A percentile compares a stretch with the other conserved stretches of the same genome.
Evolutionary conservation across 805 yeast species (phyloP).

Genomic region (Sugiyamaella americana): DNA sequence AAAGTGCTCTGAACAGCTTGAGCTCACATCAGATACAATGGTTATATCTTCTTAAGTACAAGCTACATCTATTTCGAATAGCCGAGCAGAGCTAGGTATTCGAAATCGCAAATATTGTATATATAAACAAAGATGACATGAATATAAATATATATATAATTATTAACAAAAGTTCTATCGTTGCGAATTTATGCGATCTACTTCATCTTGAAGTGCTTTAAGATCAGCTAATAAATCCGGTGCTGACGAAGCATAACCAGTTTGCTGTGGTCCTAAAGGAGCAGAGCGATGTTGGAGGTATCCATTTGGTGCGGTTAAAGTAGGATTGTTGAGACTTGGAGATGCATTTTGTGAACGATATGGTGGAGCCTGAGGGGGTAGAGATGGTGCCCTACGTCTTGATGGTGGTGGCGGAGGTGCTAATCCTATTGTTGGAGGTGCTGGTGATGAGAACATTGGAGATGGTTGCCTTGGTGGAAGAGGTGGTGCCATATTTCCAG

Average conservation of each 20-base stretch:
- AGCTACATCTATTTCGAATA: too few species aligned
- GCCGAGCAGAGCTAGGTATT: too few species aligned
- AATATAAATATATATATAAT: too few species aligned
- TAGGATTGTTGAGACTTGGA: not conserved
- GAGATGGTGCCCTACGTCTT: constrained; percentile 28
- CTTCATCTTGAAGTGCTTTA: constrained; percentile 63
- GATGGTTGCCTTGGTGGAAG: not conserved
- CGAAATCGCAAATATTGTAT: too few species aligned
- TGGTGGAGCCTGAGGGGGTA: constrained; percentile 26
- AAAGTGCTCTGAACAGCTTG: too few species aligned
- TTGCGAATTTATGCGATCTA: constrained; percentile 42
- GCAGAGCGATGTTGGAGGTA: not conserved
- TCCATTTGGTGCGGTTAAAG: not conserved
- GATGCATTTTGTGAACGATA: not conserved
- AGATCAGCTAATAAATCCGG: constrained; percentile 57
- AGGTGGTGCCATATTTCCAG: not conserved
- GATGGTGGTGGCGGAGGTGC: constrained; percentile 24
- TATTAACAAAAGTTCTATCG: too few species aligned
- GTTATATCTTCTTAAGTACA: too few species aligned
- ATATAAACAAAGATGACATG: too few species aligned
- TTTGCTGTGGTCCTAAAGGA: constrained; percentile 7
- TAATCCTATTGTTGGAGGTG: too few species aligned
- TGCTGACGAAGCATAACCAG: constrained; percentile 16
- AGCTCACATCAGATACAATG: too few species aligned
- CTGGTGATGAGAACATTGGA: not conserved